Percentiles rank a stretch among this genome's conserved stretches.
Evolutionary conservation across 2,329 filamentous ascomycete genomes (phyloP).

Genomic region (Alternaria postmessia): DNA sequence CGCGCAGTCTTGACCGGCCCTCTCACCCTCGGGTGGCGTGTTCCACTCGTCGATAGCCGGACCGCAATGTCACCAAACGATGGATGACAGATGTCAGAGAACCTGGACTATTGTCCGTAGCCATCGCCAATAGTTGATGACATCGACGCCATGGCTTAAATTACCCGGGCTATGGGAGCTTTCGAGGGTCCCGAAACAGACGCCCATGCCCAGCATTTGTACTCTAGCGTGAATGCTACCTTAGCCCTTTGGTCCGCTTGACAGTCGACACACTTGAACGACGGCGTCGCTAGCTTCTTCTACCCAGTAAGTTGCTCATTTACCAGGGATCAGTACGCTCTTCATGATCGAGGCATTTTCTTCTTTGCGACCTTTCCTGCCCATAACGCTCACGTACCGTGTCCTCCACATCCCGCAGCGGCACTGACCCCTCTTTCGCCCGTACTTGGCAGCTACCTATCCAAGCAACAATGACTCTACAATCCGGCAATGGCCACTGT

Average conservation of each 20-base stretch:
- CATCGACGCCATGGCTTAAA: slow-evolving; percentile 2
- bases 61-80: slow-evolving; percentile 7
- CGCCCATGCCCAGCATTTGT: background rate
- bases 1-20: slow-evolving; percentile 15
- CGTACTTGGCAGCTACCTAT: background rate
- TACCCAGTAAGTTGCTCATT: background rate
- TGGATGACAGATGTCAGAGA: slow-evolving; percentile 12
- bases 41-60: slow-evolving; percentile 22
- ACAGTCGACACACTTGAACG: background rate
- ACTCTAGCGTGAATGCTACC: background rate
- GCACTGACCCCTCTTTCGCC: background rate
- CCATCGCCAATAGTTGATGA: background rate
- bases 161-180: background rate
- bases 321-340: background rate
- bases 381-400: background rate
- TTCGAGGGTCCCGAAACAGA: background rate
- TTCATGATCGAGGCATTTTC: background rate
- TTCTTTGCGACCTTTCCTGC: background rate
- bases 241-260: slow-evolving; percentile 2
- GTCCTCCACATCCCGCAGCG: slow-evolving; percentile 4
- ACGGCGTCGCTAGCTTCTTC: slow-evolving; percentile 1
- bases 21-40: slow-evolving; percentile 5
- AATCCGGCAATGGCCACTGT: slow-evolving; percentile 2
- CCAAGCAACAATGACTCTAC: slow-evolving; percentile 6
- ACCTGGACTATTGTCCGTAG: background rate